A percentile compares a stretch with the other conserved stretches of the same genome.
Evolutionary conservation across 306 rosid species (phyloP).

Genomic region (Comarum palustre): DNA sequence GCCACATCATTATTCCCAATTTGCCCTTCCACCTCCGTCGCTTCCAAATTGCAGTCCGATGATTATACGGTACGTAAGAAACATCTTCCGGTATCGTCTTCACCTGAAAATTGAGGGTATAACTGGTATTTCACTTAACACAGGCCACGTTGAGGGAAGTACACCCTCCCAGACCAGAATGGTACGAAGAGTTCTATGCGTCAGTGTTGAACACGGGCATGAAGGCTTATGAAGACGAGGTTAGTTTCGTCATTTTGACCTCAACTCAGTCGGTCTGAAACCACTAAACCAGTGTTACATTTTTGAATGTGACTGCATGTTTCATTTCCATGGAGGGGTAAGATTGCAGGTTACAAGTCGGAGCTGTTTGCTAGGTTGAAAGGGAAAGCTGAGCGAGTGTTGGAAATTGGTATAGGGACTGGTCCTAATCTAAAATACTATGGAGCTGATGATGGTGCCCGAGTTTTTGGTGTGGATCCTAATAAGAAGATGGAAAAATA

Average conservation of each 20-base stretch:
- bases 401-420: constrained; percentile 86
- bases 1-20: constrained; percentile 43
- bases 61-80: constrained; percentile 45
- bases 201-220: constrained; percentile 39
- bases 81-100: neutral
- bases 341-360: constrained; percentile 78
- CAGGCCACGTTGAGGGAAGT: constrained; percentile 49
- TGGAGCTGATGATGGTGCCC: constrained; percentile 40
- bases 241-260: constrained; percentile 21
- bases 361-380: constrained; percentile 53
- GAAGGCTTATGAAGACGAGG: constrained; percentile 69
- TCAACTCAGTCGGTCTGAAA: no score
- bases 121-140: neutral
- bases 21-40: constrained; percentile 37
- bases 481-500: constrained; percentile 76
- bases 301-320: neutral
- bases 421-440: constrained; percentile 81
- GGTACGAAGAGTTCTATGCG: constrained; percentile 83
- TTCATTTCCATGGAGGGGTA: constrained; percentile 9
- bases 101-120: neutral
- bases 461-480: constrained; percentile 79
- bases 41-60: constrained; percentile 41
- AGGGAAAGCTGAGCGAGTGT: constrained; percentile 61
- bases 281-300: constrained; percentile 1
- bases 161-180: constrained; percentile 70